Conservation (phyloP, 768 basidiomycete species). For the Rhizopogon vinicolor region DNA sequence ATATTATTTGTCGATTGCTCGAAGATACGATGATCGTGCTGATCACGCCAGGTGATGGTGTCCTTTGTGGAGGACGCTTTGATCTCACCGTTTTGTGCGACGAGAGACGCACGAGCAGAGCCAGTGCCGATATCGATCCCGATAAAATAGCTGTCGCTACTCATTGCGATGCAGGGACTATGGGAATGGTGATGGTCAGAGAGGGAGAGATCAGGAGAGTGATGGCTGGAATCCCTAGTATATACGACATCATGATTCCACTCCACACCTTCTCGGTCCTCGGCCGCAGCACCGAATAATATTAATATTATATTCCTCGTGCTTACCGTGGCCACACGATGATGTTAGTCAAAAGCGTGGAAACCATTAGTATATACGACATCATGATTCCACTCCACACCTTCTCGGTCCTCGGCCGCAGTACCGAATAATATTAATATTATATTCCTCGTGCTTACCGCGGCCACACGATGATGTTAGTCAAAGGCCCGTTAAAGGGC, state of each 20-base stretch:
- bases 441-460: not conserved
- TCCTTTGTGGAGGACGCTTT: conserved; percentile 76
- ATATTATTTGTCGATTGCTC: conserved; percentile 93
- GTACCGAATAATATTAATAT: not conserved
- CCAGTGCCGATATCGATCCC: conserved; percentile 91
- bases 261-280: not conserved
- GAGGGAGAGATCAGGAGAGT: not conserved
- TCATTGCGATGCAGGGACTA: conserved; percentile 24
- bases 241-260: conserved; percentile 10
- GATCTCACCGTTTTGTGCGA: conserved; percentile 62
- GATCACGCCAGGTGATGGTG: conserved; percentile 84
- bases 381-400: conserved; percentile 8
- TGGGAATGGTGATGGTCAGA: not conserved
- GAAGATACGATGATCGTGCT: conserved; percentile 85
- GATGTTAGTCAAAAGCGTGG: not conserved
- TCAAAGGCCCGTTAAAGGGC: not conserved
- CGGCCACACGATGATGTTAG: not conserved
- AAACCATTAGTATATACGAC: conserved; percentile 6
- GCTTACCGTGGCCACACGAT: not conserved
- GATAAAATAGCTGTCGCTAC: conserved; percentile 49
- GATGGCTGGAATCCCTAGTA: not conserved
- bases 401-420: not conserved
- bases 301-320: not conserved
- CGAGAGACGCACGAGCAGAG: conserved; percentile 83
- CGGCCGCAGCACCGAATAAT: not conserved